Evolutionary conservation across 139 green algal genomes (phyloP), one percentile per base, ranked within the genome.

Genomic region (Medakamo hakoo): DNA sequence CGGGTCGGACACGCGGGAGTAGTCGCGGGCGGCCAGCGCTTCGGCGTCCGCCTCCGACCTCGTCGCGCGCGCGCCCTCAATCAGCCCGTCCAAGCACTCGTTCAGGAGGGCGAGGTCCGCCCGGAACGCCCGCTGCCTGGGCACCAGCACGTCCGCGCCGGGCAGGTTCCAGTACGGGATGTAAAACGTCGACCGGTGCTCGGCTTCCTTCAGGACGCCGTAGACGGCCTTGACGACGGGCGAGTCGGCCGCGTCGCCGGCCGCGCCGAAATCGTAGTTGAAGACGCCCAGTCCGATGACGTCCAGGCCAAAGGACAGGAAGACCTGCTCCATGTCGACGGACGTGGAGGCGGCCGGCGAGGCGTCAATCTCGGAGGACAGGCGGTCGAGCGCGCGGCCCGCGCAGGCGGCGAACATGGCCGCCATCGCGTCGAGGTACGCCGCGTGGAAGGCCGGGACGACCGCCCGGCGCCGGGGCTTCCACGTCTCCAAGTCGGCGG

Each of bases 251-350:
- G 72, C 97, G n/a, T n/a, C n/a, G n/a, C n/a, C n/a, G 73, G 96
- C 89, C 60, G 80, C 90, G 0, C 84, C 86, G 76, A 99, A 99
- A 67, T 98, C 86, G 71, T 94, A 97, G 80, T 99, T 99, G 80
- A 99, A 99, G 48, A 99, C 88, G 2, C 84, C 89, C 59, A 98
- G 79, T 1, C 93, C 93, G 64, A 99, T 99, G 78, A 99, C 98
- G 71, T 99, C 93, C 68, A 99, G 76, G 2, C 87, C 88, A 55
- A 98, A 72, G 63, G 71, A 91, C 31, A 94, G 80, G 68, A 95
- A 99, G 68, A 95, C 86, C 27, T 76, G 64, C 80, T 99, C 93
- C 91, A 99, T 97, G 84, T 99, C 84, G 0, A 95, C 32, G 18
- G 70, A 60, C 0, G 65, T 21, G 2, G 49, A n/a, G 23, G 25